Percentiles rank a stretch among this genome's conserved stretches.
These are phyloP conservation scores for Silene uniflora DNA, from an alignment of 148 eudicot species.

Conservation along the genomic window DNA sequence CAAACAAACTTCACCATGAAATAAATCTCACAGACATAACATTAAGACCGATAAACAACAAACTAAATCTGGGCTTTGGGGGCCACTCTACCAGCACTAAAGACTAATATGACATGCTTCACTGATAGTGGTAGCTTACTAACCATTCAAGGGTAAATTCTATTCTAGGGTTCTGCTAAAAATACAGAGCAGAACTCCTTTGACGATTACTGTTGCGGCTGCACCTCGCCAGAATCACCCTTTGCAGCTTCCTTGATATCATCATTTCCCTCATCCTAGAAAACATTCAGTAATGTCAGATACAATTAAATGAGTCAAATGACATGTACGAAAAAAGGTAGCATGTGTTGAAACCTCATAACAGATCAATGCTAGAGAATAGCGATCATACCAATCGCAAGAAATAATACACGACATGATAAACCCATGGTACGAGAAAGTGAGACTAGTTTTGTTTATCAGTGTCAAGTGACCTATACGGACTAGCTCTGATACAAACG, in stretches of 20 bases:
- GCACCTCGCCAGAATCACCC: slow-evolving; percentile 18
- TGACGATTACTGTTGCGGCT: slow-evolving; percentile 26
- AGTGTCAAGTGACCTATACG: too few species aligned
- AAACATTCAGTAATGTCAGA: neutral
- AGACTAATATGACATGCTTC: slow-evolving; percentile 1
- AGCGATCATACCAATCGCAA: neutral
- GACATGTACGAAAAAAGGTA: neutral
- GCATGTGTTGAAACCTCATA: neutral
- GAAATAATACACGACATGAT: neutral
- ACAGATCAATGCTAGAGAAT: neutral
- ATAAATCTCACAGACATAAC: slow-evolving; percentile 21
- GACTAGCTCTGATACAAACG: too few species aligned
- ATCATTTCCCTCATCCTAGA: slow-evolving; percentile 28
- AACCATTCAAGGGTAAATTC: slow-evolving; percentile 20
- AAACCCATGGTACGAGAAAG: neutral
- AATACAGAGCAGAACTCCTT: slow-evolving; percentile 19
- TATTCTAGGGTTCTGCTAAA: slow-evolving; percentile 14
- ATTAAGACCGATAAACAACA: neutral
- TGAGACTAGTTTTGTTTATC: neutral
- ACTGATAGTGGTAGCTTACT: slow-evolving; percentile 24
- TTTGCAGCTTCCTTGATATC: slow-evolving; percentile 34
- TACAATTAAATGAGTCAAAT: neutral
- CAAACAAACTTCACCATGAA: slow-evolving; percentile 15
- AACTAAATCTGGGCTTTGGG: slow-evolving; percentile 8
- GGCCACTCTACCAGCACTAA: neutral